Evolutionary conservation across 768 basidiomycete species (phyloP).

Genomic region (Mycena rosella): DNA sequence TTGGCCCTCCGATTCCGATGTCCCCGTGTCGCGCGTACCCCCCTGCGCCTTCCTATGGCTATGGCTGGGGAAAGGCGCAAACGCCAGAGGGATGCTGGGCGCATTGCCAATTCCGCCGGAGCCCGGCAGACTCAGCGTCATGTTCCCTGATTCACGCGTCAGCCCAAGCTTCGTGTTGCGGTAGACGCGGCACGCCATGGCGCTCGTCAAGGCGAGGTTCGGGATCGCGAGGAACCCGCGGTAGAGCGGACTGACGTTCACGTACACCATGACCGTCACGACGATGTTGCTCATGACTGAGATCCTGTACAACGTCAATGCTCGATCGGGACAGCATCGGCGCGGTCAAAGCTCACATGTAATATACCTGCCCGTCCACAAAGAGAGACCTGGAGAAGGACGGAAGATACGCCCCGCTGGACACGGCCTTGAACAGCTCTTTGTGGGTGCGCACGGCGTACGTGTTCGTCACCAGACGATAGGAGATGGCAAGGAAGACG

Average conservation of each 20-base stretch:
- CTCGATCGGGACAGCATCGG: not conserved
- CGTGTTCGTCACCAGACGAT: slow-evolving; percentile 2
- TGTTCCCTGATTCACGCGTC: not conserved
- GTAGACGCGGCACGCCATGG: slow-evolving; percentile 27
- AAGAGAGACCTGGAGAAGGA: slow-evolving; percentile 5
- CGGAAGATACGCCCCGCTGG: slow-evolving; percentile 4
- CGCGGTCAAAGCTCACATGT: slow-evolving; percentile 1
- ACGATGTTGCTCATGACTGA: slow-evolving; percentile 32
- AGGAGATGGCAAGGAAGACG: slow-evolving; percentile 42
- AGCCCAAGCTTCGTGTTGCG: slow-evolving; percentile 17
- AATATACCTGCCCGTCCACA: slow-evolving; percentile 11
- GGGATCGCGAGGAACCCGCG: slow-evolving; percentile 14
- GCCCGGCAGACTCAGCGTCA: not conserved
- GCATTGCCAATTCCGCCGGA: not conserved
- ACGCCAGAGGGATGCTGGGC: not conserved
- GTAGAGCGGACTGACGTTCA: slow-evolving; percentile 6
- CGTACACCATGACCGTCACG: slow-evolving; percentile 9
- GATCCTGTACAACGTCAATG: slow-evolving; percentile 23
- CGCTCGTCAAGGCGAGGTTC: slow-evolving; percentile 14
- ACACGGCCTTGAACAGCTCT: slow-evolving; percentile 13
- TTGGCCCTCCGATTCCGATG: too few species aligned
- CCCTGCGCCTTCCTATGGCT: too few species aligned
- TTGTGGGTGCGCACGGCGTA: not conserved
- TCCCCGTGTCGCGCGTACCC: too few species aligned
- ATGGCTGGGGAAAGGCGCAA: too few species aligned